Evolutionary conservation across 2,329 filamentous ascomycete species (phyloP).

Genomic region (Penicillium concentricum): DNA sequence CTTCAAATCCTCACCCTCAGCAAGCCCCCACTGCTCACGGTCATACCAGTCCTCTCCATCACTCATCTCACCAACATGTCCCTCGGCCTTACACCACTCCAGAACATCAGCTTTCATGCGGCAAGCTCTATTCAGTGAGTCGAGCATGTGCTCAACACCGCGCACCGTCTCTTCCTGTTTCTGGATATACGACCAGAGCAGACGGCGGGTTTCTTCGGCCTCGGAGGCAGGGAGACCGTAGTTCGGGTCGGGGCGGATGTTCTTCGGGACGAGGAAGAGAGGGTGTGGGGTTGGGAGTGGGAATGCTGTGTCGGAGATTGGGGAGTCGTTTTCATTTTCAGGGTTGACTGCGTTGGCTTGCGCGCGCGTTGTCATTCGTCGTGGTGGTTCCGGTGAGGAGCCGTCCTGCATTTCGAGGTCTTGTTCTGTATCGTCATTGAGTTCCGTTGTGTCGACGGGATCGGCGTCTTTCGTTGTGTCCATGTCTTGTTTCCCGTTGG

Average conservation of each 20-base stretch:
- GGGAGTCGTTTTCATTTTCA: constrained; percentile 28
- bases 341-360: constrained; percentile 39
- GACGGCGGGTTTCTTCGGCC: constrained; percentile 61
- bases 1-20: constrained; percentile 53
- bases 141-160: constrained; percentile 55
- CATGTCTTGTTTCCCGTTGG: constrained; percentile 14
- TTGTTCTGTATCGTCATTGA: constrained; percentile 26
- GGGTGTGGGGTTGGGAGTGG: constrained; percentile 51
- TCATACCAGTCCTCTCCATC: constrained; percentile 70
- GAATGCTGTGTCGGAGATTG: constrained; percentile 30
- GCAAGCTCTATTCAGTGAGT: constrained; percentile 58
- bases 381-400: constrained; percentile 41
- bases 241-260: constrained; percentile 53
- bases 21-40: constrained; percentile 59
- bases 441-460: constrained; percentile 12
- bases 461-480: constrained; percentile 14
- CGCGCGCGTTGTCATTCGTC: constrained; percentile 49
- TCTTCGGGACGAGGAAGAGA: constrained; percentile 56
- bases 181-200: constrained; percentile 62
- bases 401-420: constrained; percentile 37
- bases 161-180: constrained; percentile 65
- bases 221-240: constrained; percentile 58
- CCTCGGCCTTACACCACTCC: constrained; percentile 62
- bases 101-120: constrained; percentile 60
- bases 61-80: constrained; percentile 64